phyloP scores from a whole-genome alignment of 352 stramenopile genomes.

The Globisporangium cederbergense region DNA sequence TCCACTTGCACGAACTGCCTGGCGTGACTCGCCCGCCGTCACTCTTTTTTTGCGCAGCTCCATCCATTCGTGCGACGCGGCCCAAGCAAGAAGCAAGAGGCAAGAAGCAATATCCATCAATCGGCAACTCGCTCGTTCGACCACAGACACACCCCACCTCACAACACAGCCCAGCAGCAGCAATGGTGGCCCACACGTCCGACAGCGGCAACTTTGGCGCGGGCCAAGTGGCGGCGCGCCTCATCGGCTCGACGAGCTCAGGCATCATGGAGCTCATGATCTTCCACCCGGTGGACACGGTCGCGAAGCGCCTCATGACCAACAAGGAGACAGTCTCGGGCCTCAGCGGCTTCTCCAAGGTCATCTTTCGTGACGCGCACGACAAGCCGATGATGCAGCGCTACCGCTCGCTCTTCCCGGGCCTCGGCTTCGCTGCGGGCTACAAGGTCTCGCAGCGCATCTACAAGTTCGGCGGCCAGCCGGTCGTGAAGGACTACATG shows the following conservation, averaged over 20 bases:
- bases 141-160: conserved; percentile 7
- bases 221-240: conserved; percentile 65
- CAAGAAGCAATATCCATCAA: conserved; percentile 6
- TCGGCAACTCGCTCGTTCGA: conserved; percentile 14
- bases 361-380: conserved; percentile 89
- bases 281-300: conserved; percentile 95
- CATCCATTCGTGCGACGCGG: not conserved
- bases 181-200: conserved; percentile 46
- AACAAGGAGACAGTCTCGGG: conserved; percentile 72
- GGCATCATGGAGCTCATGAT: conserved; percentile 93
- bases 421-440: conserved; percentile 90
- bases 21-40: conserved; percentile 1
- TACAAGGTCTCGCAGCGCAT: conserved; percentile 97
- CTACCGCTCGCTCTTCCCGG: conserved; percentile 88
- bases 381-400: conserved; percentile 74
- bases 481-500: conserved; percentile 92
- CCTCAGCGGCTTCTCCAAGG: conserved; percentile 53
- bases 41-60: not conserved
- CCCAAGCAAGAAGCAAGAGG: not conserved
- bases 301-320: conserved; percentile 95
- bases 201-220: conserved; percentile 39
- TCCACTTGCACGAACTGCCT: no score
- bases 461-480: conserved; percentile 97
- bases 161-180: conserved; percentile 7
- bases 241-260: conserved; percentile 90